A percentile compares a stretch with the other conserved stretches of the same genome.
phyloP scores from a whole-genome alignment of 2,329 filamentous ascomycete species.

The Colletotrichum acutatum region DNA sequence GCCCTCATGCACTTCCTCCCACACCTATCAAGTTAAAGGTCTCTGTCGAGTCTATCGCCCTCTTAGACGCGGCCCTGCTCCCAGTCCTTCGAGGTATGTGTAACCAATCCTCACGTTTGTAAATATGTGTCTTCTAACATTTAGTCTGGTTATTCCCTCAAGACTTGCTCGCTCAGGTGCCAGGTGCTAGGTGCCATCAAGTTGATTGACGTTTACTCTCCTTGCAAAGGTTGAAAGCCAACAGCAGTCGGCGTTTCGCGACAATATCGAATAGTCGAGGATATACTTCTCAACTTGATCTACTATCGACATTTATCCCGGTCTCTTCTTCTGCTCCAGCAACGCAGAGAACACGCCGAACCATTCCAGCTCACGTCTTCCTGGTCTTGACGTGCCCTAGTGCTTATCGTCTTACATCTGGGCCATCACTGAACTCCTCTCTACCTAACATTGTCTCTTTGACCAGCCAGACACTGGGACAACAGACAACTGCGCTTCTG shows the following conservation, averaged over 20 bases:
- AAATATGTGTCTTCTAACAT: conserved; percentile 18
- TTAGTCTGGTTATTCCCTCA: conserved; percentile 18
- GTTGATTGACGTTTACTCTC: neutral
- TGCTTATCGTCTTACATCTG: neutral
- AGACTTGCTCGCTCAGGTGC: neutral
- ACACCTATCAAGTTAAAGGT: conserved; percentile 30
- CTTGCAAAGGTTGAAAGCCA: neutral
- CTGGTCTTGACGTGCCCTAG: neutral
- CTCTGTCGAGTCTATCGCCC: neutral
- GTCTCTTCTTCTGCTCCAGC: neutral
- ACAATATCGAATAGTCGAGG: neutral
- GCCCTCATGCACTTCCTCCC: conserved; percentile 25
- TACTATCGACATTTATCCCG: neutral
- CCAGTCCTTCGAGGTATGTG: conserved; percentile 23
- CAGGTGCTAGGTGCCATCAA: neutral
- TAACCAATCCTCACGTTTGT: conserved; percentile 5
- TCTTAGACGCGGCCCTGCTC: conserved; percentile 15
- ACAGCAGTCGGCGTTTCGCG: neutral
- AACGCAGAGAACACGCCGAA: neutral
- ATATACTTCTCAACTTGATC: neutral
- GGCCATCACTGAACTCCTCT: neutral
- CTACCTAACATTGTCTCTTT: neutral
- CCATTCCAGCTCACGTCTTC: neutral
- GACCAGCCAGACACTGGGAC: neutral
- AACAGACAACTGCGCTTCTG: neutral